Evolutionary conservation across 371 early-diverging fungal species (phyloP), one percentile per base, ranked within the genome.

Genomic region (Rhizopus stolonifer): DNA sequence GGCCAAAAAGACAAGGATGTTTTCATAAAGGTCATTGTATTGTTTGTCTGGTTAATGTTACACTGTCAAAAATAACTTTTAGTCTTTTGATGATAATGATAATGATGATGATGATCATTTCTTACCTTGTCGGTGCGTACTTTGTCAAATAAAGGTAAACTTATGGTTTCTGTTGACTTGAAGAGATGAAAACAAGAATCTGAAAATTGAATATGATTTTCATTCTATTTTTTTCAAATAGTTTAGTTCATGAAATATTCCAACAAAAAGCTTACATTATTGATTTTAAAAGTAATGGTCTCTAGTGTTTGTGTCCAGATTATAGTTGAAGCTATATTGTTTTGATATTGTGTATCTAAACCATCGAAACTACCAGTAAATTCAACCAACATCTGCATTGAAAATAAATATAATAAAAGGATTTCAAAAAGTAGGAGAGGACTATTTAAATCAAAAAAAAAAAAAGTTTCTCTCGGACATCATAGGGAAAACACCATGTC

Each of bases 271-370:
- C 49, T 42, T 19, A 56, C 56, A 19, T 31, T 45, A n/a, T 49
- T 18, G 1, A 56, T 56, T 44, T 60, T 42, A n/a, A 60, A 38
- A 38, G 60, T 60, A 38, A 60, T 60, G 34, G 60, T 43, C 18
- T 54, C 45, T 24, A 49, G 15, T 21, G 60, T 60, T 44, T 60
- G 60, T 26, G 49, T 39, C 60, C 60, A 60, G 11, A 29, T 29
- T 6, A 29, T 29, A 0, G 11, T 1, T 11, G 11, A 29, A 29
- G 6, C 29, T 29, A 29, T 29, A 6, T 29, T 29, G 6, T 2
- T 0, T 9, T 29, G 29, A 9, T 29, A n/a, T n/a, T n/a, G n/a
- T n/a, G n/a, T 29, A 11, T 29, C 29, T 9, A 9, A 9, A 6
- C 11, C 29, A 29, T 11, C 11, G 11, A 29, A 2, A 29, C 11